These are phyloP conservation scores for Colletotrichum coccodes DNA, from an alignment of 2,329 filamentous ascomycete species.

Conservation along the genomic window DNA sequence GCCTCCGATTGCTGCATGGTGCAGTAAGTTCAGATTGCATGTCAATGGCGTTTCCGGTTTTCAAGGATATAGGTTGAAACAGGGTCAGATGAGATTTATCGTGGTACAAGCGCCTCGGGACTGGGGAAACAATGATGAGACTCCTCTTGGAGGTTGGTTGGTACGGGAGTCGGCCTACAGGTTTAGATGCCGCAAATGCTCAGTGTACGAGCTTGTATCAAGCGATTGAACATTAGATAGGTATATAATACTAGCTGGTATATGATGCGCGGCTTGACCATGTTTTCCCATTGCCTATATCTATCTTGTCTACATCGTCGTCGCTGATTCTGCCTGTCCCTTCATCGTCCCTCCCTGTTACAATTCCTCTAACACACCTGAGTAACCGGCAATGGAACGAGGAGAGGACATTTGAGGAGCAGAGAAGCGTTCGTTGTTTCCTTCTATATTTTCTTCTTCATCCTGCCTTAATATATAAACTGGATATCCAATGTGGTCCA, in stretches of 20 bases:
- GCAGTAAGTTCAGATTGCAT: slow-evolving; percentile 18
- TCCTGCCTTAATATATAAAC: too few relatives aligned
- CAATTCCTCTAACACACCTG: too few relatives aligned
- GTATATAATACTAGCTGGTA: slow-evolving; percentile 20
- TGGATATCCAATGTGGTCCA: too few relatives aligned
- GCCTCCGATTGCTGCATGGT: not conserved
- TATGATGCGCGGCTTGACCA: slow-evolving; percentile 30
- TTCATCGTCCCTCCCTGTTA: too few relatives aligned
- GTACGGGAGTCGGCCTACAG: not conserved
- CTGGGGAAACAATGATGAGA: slow-evolving; percentile 20
- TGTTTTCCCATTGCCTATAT: not conserved
- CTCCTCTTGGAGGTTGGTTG: slow-evolving; percentile 12
- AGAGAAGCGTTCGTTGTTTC: too few relatives aligned
- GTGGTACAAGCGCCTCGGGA: slow-evolving; percentile 16
- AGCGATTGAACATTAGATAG: slow-evolving; percentile 15
- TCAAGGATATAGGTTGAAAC: not conserved
- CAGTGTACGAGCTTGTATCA: slow-evolving; percentile 3
- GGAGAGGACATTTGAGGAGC: too few relatives aligned
- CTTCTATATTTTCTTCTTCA: too few relatives aligned
- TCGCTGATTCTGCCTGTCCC: too few relatives aligned
- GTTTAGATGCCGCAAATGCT: slow-evolving; percentile 16
- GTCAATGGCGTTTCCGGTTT: slow-evolving; percentile 27
- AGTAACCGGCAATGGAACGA: too few relatives aligned
- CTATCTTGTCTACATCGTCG: not conserved
- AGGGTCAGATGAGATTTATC: slow-evolving; percentile 1